Conservation (phyloP, 176 grass and related monocot genomes). For the Aegilops umbellulata region DNA sequence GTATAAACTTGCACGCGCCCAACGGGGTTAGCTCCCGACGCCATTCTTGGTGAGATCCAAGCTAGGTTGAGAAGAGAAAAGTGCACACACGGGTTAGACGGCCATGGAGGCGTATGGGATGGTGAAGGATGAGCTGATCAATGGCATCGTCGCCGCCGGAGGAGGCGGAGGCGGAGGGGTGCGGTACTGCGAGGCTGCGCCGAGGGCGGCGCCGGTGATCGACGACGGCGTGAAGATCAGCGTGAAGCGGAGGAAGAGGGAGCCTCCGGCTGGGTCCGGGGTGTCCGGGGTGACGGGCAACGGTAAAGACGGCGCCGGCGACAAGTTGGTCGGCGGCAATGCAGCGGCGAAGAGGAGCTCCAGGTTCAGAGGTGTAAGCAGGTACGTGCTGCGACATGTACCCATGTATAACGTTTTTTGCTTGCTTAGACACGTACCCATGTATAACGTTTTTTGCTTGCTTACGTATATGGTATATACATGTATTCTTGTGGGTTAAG, state of each 20-base stretch:
- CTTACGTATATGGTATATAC: not conserved
- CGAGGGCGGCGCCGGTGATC: not conserved
- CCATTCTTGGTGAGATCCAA: not conserved
- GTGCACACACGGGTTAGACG: no score
- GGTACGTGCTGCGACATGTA: slow-evolving; percentile 20
- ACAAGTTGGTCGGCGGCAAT: slow-evolving; percentile 25
- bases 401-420: not conserved
- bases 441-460: not conserved
- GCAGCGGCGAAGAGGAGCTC: slow-evolving; percentile 59
- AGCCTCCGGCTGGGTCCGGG: not conserved
- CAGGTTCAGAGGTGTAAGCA: slow-evolving; percentile 73
- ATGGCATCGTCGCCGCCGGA: not conserved
- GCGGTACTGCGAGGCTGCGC: not conserved
- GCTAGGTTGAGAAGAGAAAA: not conserved
- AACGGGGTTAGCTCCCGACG: slow-evolving; percentile 12
- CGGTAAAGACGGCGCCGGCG: not conserved
- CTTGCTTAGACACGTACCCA: not conserved
- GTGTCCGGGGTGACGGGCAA: not conserved
- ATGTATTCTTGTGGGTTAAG: not conserved
- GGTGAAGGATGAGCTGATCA: slow-evolving; percentile 47
- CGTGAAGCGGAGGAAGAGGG: slow-evolving; percentile 48
- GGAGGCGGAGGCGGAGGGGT: not conserved
- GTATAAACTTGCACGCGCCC: slow-evolving; percentile 47
- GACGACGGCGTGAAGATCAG: not conserved
- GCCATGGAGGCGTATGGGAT: slow-evolving; percentile 24